Percentiles rank a stretch among this genome's conserved stretches.
Conservation (phyloP, 306 rosid species). For the Lablab purpureus region DNA sequence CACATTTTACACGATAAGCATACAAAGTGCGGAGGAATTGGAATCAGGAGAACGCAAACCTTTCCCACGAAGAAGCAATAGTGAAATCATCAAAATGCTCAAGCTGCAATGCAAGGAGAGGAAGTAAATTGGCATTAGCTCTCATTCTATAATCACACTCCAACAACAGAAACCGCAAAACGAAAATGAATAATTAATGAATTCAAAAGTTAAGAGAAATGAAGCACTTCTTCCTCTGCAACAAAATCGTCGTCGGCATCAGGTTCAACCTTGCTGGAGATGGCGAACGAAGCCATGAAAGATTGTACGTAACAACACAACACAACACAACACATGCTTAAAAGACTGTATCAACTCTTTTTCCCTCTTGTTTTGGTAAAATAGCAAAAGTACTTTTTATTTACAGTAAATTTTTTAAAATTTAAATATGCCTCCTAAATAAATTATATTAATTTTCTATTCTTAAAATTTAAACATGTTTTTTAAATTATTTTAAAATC, state of each 20-base stretch:
- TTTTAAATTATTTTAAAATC: too few species aligned
- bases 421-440: too few species aligned
- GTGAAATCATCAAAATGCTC: conserved; percentile 93
- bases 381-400: too few species aligned
- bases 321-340: background rate
- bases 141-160: background rate
- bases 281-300: conserved; percentile 53
- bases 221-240: conserved; percentile 53
- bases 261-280: conserved; percentile 56
- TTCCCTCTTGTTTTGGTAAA: too few species aligned
- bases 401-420: too few species aligned
- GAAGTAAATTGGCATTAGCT: conserved; percentile 16
- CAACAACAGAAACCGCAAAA: background rate
- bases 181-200: conserved; percentile 13
- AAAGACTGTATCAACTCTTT: background rate
- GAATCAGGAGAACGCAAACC: conserved; percentile 51
- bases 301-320: background rate
- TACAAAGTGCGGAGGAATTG: background rate
- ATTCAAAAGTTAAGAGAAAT: background rate
- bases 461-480: too few species aligned
- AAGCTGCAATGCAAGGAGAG: conserved; percentile 50
- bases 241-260: conserved; percentile 53
- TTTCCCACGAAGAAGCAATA: conserved; percentile 88
- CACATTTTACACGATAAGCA: background rate
- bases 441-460: too few species aligned